phyloP scores from a whole-genome alignment of 169 alveolate species.

The Eimeria sp. region DNA sequence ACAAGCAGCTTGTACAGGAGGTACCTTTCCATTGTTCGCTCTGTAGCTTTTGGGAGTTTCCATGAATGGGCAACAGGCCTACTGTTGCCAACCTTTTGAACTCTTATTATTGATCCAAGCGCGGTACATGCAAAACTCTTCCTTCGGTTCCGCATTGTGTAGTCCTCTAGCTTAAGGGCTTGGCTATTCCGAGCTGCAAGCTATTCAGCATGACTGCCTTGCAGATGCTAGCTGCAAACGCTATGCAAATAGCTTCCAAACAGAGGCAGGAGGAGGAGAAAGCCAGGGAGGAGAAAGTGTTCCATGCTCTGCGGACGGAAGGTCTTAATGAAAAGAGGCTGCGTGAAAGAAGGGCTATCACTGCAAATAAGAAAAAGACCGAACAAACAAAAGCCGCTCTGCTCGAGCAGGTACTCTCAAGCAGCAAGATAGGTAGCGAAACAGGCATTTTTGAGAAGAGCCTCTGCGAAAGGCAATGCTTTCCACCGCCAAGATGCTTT shows the following conservation, averaged over 20 bases:
- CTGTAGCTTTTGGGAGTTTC: background rate
- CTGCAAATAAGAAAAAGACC: background rate
- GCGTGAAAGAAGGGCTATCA: constrained; percentile 41
- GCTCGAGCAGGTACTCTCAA: constrained; percentile 39
- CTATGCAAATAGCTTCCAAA: constrained; percentile 46
- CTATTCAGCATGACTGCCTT: background rate
- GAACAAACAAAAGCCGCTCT: constrained; percentile 36
- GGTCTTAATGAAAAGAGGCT: constrained; percentile 41
- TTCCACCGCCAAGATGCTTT: background rate
- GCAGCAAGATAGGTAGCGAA: background rate
- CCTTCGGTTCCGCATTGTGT: background rate
- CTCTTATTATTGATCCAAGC: background rate
- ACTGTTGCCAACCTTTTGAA: background rate
- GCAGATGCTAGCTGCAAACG: constrained; percentile 74
- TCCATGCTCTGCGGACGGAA: constrained; percentile 73
- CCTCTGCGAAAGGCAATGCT: background rate
- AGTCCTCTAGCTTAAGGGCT: background rate
- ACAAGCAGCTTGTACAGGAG: constrained; percentile 34
- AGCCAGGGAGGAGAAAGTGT: constrained; percentile 35
- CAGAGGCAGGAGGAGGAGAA: constrained; percentile 30
- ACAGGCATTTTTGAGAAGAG: background rate
- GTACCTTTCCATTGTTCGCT: background rate
- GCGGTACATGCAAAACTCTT: background rate
- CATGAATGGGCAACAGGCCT: background rate
- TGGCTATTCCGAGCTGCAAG: background rate